Conservation (phyloP, 169 alveolate species). For the Cryptosporidium parvum region DNA sequence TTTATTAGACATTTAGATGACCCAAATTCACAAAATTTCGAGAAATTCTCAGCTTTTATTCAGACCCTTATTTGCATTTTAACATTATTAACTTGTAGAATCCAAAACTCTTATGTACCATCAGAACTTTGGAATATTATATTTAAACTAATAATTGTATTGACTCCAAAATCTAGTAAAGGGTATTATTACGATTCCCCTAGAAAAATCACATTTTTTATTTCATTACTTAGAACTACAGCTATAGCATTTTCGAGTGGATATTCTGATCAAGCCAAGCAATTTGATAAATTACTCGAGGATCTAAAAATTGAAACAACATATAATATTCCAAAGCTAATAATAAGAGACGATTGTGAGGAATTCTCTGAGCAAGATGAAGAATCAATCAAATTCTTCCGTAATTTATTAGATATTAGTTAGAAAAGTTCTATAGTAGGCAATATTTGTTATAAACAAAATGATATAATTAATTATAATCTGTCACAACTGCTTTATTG, state of each 20-base stretch:
- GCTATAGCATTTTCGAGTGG: slow-evolving; percentile 65
- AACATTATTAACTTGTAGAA: slow-evolving; percentile 49
- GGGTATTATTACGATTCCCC: slow-evolving; percentile 47
- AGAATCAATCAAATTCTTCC: slow-evolving; percentile 47
- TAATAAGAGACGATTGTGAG: slow-evolving; percentile 23
- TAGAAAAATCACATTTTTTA: slow-evolving; percentile 40
- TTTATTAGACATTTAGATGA: neutral
- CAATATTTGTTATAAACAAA: neutral
- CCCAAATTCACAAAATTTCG: slow-evolving; percentile 10
- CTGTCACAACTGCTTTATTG: neutral
- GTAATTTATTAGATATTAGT: slow-evolving; percentile 16
- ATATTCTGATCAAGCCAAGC: slow-evolving; percentile 2
- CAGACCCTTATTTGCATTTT: slow-evolving; percentile 40
- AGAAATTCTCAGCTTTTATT: slow-evolving; percentile 33
- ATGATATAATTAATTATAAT: slow-evolving; percentile 4
- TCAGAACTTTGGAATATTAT: slow-evolving; percentile 25
- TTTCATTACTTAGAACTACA: slow-evolving; percentile 21
- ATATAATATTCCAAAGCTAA: slow-evolving; percentile 38
- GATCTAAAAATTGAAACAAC: slow-evolving; percentile 13
- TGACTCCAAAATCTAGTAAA: slow-evolving; percentile 53
- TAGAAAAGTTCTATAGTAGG: neutral
- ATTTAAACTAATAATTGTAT: slow-evolving; percentile 1
- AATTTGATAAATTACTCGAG: neutral
- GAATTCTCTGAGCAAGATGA: slow-evolving; percentile 71
- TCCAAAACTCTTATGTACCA: slow-evolving; percentile 29